phyloP scores from a whole-genome alignment of 1,139 yeast species.

The Casaregolazyma suthepensis region DNA sequence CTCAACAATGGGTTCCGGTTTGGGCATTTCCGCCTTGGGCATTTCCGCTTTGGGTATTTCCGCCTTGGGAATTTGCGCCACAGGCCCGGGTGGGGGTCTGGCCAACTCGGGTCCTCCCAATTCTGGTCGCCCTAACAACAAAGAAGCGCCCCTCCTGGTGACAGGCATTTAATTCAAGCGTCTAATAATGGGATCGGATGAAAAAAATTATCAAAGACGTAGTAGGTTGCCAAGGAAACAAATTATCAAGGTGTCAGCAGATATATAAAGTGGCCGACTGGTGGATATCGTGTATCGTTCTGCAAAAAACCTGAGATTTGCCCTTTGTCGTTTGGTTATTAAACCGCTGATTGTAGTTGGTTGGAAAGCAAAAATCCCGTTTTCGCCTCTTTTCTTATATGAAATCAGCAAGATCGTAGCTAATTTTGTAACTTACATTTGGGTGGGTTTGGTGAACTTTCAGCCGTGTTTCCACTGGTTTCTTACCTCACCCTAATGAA shows the following conservation, averaged over 20 bases:
- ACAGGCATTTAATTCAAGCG: neutral
- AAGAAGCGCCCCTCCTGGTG: neutral
- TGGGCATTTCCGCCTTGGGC: neutral
- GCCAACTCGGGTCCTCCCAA: neutral
- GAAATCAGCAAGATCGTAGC: neutral
- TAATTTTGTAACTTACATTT: neutral
- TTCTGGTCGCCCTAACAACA: neutral
- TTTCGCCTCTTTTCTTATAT: neutral
- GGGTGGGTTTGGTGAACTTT: neutral
- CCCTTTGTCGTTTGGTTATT: neutral
- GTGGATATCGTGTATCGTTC: neutral
- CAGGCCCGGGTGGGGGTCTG: neutral
- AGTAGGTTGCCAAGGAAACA: neutral
- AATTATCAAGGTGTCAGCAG: neutral
- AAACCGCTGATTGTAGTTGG: neutral
- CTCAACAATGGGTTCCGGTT: neutral
- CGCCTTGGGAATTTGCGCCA: neutral
- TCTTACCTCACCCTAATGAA: neutral
- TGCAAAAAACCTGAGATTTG: neutral
- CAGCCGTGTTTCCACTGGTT: neutral
- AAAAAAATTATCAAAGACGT: neutral
- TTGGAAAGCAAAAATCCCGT: neutral
- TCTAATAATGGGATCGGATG: neutral
- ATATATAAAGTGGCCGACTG: neutral
- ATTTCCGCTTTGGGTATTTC: neutral